phyloP scores from a whole-genome alignment of 2,329 filamentous ascomycete genomes.

The Fusarium nygamai region DNA sequence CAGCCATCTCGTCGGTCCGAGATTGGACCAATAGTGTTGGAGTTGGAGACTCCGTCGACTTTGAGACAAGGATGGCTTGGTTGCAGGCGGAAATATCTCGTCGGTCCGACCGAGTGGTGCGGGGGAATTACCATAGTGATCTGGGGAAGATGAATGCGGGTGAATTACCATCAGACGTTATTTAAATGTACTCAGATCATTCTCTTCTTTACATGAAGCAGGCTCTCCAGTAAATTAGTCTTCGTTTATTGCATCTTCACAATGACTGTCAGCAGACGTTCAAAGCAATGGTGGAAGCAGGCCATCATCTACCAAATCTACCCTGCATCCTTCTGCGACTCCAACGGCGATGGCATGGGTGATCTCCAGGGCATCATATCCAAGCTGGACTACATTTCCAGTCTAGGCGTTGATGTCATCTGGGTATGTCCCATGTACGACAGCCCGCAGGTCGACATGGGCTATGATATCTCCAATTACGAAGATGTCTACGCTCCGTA shows the following conservation, averaged over 20 bases:
- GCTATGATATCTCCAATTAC: conserved; percentile 41
- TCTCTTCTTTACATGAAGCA: not conserved
- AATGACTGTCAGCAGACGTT: conserved; percentile 37
- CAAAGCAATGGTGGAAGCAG: conserved; percentile 63
- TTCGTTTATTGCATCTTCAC: not conserved
- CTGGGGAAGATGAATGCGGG: not conserved
- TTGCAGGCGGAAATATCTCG: not conserved
- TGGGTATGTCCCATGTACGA: conserved; percentile 43
- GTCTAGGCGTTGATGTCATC: conserved; percentile 36
- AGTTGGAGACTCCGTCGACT: not conserved
- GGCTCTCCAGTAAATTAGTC: fast-evolving
- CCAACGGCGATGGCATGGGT: conserved; percentile 63
- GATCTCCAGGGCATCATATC: conserved; percentile 64
- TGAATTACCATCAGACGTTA: not conserved
- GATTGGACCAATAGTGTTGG: not conserved
- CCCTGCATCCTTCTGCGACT: conserved; percentile 64
- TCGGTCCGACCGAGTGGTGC: conserved; percentile 26
- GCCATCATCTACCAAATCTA: conserved; percentile 67
- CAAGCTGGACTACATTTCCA: conserved; percentile 58
- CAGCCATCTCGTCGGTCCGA: conserved; percentile 22
- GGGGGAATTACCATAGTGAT: not conserved
- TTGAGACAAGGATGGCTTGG: not conserved
- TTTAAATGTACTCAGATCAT: not conserved
- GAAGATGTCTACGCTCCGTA: conserved; percentile 40
- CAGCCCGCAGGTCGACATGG: conserved; percentile 41